Evolutionary conservation across 2,329 filamentous ascomycete genomes (phyloP).

Genomic region (Phyllosticta capitalensis): DNA sequence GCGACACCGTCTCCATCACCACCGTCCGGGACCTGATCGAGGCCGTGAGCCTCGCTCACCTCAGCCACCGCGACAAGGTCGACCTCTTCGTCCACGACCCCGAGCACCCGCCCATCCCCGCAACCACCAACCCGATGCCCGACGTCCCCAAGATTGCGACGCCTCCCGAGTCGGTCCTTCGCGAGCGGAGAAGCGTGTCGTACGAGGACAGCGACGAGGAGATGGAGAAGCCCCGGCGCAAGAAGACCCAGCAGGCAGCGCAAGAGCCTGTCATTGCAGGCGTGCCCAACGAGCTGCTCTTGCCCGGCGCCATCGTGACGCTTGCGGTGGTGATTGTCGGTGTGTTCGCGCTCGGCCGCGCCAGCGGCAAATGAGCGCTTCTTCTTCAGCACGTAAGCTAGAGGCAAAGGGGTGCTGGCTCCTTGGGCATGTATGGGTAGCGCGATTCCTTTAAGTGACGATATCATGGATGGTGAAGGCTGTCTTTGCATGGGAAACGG

Average conservation of each 20-base stretch:
- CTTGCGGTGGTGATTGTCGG: slow-evolving; percentile 87
- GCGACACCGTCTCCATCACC: slow-evolving; percentile 93
- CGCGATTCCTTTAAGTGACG: background rate
- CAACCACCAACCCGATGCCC: slow-evolving; percentile 52
- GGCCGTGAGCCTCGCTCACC: slow-evolving; percentile 74
- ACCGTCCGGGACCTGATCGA: slow-evolving; percentile 89
- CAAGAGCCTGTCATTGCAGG: slow-evolving; percentile 73
- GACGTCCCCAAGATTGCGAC: slow-evolving; percentile 40
- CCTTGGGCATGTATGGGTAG: background rate
- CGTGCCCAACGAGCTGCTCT: slow-evolving; percentile 84
- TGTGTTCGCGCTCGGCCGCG: slow-evolving; percentile 78
- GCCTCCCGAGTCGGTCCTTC: slow-evolving; percentile 41
- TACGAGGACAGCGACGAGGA: slow-evolving; percentile 50
- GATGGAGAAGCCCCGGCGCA: slow-evolving; percentile 29
- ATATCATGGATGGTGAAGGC: background rate
- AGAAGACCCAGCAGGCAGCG: slow-evolving; percentile 37
- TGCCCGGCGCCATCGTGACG: slow-evolving; percentile 92
- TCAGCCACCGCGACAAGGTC: slow-evolving; percentile 77
- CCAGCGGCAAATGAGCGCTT: slow-evolving; percentile 33
- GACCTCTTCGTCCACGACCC: slow-evolving; percentile 96
- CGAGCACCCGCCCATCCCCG: slow-evolving; percentile 69
- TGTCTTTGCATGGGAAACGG: background rate
- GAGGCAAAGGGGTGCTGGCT: background rate
- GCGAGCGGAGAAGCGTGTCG: slow-evolving; percentile 36
- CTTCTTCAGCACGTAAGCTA: background rate